These are phyloP conservation scores for Phaeolepiota aurea DNA, from an alignment of 768 basidiomycete genomes.

Conservation along the genomic window DNA sequence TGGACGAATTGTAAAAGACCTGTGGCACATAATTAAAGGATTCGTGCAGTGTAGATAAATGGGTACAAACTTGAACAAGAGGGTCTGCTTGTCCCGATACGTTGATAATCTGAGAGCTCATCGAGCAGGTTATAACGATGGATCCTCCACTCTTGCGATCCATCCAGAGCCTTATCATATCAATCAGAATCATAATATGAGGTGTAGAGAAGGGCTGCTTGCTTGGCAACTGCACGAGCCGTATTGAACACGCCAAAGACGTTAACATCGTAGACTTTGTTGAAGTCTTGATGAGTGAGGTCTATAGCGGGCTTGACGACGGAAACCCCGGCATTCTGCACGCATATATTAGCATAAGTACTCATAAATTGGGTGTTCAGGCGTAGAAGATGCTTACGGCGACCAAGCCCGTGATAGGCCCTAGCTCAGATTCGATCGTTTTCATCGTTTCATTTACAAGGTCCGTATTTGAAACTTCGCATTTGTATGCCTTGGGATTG, in stretches of 20 bases:
- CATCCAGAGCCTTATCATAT: conserved; percentile 35
- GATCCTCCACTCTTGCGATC: conserved; percentile 31
- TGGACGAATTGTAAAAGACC: conserved; percentile 59
- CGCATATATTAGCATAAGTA: neutral
- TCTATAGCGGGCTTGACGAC: conserved; percentile 56
- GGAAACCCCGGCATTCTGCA: conserved; percentile 55
- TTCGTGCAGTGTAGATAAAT: neutral
- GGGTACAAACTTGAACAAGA: conserved; percentile 35
- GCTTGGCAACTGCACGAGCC: conserved; percentile 50
- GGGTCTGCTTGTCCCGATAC: conserved; percentile 33
- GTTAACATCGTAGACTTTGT: conserved; percentile 46
- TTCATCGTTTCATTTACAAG: conserved; percentile 34
- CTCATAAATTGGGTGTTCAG: neutral
- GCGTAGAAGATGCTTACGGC: conserved; percentile 28
- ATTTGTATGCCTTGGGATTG: conserved; percentile 48
- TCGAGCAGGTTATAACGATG: conserved; percentile 58
- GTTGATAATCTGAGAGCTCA: conserved; percentile 64
- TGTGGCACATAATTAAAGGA: conserved; percentile 10
- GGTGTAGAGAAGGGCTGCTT: no score
- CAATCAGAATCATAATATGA: neutral
- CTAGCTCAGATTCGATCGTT: conserved; percentile 31
- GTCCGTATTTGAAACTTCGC: conserved; percentile 46
- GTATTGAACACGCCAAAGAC: conserved; percentile 63
- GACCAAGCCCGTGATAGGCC: conserved; percentile 43
- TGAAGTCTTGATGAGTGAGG: conserved; percentile 46